Conservation (phyloP, 768 basidiomycete species). For the Trametes coccinea region DNA sequence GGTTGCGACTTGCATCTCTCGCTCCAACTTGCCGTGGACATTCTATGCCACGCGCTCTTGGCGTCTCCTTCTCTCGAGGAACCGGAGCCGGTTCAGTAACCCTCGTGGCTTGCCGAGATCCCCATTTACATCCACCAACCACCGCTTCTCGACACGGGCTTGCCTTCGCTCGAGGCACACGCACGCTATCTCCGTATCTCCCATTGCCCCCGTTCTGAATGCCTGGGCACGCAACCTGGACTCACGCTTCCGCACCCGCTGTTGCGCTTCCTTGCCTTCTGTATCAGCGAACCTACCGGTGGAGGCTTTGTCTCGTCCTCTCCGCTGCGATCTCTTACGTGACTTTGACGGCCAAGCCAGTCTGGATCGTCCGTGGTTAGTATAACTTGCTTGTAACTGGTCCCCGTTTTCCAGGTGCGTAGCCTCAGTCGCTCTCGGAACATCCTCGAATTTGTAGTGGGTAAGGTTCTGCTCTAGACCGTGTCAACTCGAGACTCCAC, state of each 20-base stretch:
- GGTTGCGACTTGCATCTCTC: neutral
- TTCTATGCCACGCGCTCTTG: neutral
- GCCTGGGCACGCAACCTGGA: neutral
- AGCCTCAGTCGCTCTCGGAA: neutral
- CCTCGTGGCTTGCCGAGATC: conserved; percentile 12
- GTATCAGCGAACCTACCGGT: neutral
- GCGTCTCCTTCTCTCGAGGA: neutral
- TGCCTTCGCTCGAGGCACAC: neutral
- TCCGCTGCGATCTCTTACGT: neutral
- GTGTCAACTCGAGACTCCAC: neutral
- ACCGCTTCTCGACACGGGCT: neutral
- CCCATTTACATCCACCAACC: conserved; percentile 3
- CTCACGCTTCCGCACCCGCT: neutral
- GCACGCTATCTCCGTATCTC: conserved; percentile 14
- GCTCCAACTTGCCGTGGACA: neutral
- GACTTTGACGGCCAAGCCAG: neutral
- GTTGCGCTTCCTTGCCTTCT: neutral
- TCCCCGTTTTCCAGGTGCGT: too few relatives aligned
- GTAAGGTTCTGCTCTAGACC: neutral
- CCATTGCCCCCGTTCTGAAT: neutral
- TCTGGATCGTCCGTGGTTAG: neutral
- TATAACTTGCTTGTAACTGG: neutral
- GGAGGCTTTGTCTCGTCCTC: neutral
- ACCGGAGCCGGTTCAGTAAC: neutral
- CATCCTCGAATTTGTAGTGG: neutral